phyloP scores from a whole-genome alignment of 805 yeast species.

The Suhomyces xylopsoci region DNA sequence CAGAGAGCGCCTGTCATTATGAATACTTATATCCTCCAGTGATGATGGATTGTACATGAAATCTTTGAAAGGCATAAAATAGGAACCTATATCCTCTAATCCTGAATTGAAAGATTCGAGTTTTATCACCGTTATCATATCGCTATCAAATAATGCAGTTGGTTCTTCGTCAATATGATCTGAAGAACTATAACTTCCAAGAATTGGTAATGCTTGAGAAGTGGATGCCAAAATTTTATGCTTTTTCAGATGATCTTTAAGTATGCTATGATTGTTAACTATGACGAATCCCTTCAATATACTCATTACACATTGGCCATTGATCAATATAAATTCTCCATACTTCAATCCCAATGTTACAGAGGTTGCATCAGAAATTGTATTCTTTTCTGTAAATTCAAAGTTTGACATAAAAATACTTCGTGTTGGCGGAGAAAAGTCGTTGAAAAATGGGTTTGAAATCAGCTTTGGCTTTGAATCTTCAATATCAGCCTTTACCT shows the following conservation, averaged over 20 bases:
- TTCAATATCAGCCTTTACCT: neutral
- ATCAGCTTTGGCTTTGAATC: neutral
- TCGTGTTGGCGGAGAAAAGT: neutral
- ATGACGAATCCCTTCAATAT: slow-evolving; percentile 48
- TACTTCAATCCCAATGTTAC: slow-evolving; percentile 42
- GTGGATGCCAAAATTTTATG: slow-evolving; percentile 27
- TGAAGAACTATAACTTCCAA: slow-evolving; percentile 12
- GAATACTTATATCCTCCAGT: slow-evolving; percentile 11
- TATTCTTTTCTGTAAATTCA: slow-evolving; percentile 34
- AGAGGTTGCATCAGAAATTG: slow-evolving; percentile 27
- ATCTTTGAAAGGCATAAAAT: slow-evolving; percentile 46
- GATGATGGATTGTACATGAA: slow-evolving; percentile 24
- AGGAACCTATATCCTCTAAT: slow-evolving; percentile 39
- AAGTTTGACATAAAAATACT: slow-evolving; percentile 31
- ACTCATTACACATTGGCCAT: slow-evolving; percentile 45
- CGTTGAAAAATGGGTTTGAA: neutral
- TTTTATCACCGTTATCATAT: slow-evolving; percentile 30
- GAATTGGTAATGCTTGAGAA: slow-evolving; percentile 41
- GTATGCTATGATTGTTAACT: slow-evolving; percentile 35
- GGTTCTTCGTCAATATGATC: slow-evolving; percentile 21
- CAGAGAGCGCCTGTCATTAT: slow-evolving; percentile 13
- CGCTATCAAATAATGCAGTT: neutral
- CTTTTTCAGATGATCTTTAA: slow-evolving; percentile 23
- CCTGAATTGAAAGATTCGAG: slow-evolving; percentile 41
- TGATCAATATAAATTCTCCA: slow-evolving; percentile 41